Evolutionary conservation across 352 stramenopile genomes (phyloP), one percentile per base, ranked within the genome.

Genomic region (Phytophthora pinifolia): DNA sequence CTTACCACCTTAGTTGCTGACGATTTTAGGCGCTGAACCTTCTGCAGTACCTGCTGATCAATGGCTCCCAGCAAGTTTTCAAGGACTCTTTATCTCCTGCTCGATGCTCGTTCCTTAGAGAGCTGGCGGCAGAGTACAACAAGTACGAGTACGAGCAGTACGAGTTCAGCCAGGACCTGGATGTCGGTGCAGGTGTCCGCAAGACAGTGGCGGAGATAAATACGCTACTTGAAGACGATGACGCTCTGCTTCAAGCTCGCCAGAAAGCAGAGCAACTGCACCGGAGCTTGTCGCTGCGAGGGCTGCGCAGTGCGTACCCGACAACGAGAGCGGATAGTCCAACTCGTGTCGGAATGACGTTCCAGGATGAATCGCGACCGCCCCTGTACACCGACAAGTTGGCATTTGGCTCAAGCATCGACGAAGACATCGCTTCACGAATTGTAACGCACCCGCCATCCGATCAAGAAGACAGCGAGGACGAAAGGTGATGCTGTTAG

Each of bases 81-180:
- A 80, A 77, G 39, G 67, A 87, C 46, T 86, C 72, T 18, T 72
- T 77, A 30, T 67, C 82, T 9, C 44, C 54, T n/a, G 45, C 67
- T 38, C 72, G 68, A 5, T 61, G 66, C 9, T 70, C 67, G 4
- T 87, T 88, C 47, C 54, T 92, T 17, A 39, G 54, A 1, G 71
- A 75, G 17, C 43, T 89, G 8, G 62, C 66, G 2, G 43, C 65
- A 1, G 68, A 86, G 42, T 93, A 93, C 59, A 90, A 90, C 49
- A 83, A 80, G 18, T 67, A 70, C 53, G 78, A 92, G 60, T 87
- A 74, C 41, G 74, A 90, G 39, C 72, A 88, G 56, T 88, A 91
- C 62, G 56, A 79, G 33, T 90, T 84, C 65, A 89, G 80, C 36
- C 67, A 88, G 20, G 71, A 87, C 37, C 49, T 92, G 15, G 80